phyloP scores from a whole-genome alignment of 2,329 filamentous ascomycete species.

The Penicillium sp. region DNA sequence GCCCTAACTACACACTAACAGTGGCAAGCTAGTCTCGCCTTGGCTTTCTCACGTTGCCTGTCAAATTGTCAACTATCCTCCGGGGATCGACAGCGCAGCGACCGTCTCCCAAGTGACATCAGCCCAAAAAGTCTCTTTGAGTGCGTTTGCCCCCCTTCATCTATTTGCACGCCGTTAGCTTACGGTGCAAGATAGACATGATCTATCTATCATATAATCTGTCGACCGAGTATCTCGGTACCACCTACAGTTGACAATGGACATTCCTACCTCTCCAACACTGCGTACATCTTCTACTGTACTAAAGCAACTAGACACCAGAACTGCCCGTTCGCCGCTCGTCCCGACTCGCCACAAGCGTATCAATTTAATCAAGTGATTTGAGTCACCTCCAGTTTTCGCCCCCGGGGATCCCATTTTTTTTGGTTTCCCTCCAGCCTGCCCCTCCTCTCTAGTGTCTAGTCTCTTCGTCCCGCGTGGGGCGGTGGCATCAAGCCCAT shows the following conservation, averaged over 20 bases:
- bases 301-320: not conserved
- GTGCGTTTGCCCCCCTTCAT: not conserved
- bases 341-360: not conserved
- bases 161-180: not conserved
- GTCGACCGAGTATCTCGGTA: not conserved
- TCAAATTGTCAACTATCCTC: constrained; percentile 15
- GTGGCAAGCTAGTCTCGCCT: constrained; percentile 1
- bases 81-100: constrained; percentile 33
- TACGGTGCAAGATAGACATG: not conserved
- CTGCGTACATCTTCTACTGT: not conserved
- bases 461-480: constrained; percentile 21
- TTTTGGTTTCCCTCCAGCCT: constrained; percentile 10
- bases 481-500: constrained; percentile 5
- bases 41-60: constrained; percentile 17
- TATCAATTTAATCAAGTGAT: not conserved
- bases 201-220: not conserved
- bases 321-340: not conserved
- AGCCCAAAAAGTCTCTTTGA: constrained; percentile 12
- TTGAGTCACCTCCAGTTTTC: not conserved
- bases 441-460: not conserved
- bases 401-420: not conserved
- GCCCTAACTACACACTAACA: not conserved
- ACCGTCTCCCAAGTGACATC: constrained; percentile 28
- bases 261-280: not conserved
- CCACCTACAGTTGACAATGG: not conserved